Percentiles rank a stretch among this genome's conserved stretches.
phyloP scores from a whole-genome alignment of 2,329 filamentous ascomycete genomes.

The Penicillium sp. region DNA sequence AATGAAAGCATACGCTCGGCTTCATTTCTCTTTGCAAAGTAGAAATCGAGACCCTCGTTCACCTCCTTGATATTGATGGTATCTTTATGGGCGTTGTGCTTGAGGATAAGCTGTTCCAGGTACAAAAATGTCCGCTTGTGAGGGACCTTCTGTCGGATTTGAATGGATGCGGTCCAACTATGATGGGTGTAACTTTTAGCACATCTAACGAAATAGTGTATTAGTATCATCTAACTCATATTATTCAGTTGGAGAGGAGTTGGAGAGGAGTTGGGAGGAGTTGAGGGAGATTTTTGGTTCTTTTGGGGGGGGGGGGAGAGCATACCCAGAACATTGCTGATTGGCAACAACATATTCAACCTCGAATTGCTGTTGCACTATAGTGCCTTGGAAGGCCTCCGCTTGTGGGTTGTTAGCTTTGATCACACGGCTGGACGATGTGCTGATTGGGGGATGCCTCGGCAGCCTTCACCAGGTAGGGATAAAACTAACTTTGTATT shows the following conservation, averaged over 20 bases:
- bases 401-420: constrained; percentile 55
- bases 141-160: constrained; percentile 91
- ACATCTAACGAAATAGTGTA: too few species aligned
- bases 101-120: constrained; percentile 90
- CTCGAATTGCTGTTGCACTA: constrained; percentile 88
- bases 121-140: constrained; percentile 82
- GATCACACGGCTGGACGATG: neutral
- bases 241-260: too few species aligned
- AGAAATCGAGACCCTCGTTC: constrained; percentile 93
- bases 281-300: too few species aligned
- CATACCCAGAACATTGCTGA: constrained; percentile 70
- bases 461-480: neutral
- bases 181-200: constrained; percentile 31
- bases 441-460: neutral
- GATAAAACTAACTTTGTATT: constrained; percentile 37
- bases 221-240: too few species aligned
- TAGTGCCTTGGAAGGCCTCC: constrained; percentile 56
- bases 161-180: constrained; percentile 58
- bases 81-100: constrained; percentile 81
- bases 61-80: constrained; percentile 98
- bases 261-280: too few species aligned
- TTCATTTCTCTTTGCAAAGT: constrained; percentile 46
- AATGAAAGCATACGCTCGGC: neutral
- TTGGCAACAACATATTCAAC: constrained; percentile 83
- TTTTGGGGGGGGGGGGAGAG: neutral